Percentiles rank a stretch among this genome's conserved stretches.
Conservation (phyloP, 2,329 filamentous ascomycete species). For the Penicillium sp. region DNA sequence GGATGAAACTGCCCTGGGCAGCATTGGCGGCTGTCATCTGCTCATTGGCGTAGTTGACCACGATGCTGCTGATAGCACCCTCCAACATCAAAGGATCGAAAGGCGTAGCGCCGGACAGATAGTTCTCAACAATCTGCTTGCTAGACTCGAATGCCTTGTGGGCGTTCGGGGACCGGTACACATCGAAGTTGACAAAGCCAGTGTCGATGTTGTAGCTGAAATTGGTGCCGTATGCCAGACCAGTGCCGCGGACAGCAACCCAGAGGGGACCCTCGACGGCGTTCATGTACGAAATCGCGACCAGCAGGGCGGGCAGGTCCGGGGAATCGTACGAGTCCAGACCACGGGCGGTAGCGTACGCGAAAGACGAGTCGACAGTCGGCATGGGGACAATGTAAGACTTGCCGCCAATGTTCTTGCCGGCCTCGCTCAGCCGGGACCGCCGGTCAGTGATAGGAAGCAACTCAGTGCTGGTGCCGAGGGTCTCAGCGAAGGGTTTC, state of each 20-base stretch:
- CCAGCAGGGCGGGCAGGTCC: conserved; percentile 70
- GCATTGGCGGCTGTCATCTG: conserved; percentile 76
- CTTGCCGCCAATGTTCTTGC: conserved; percentile 63
- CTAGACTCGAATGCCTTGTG: conserved; percentile 76
- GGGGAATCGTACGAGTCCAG: conserved; percentile 68
- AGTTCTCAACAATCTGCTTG: conserved; percentile 62
- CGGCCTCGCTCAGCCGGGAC: conserved; percentile 65
- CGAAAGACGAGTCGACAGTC: conserved; percentile 84
- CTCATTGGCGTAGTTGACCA: conserved; percentile 76
- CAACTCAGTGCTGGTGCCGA: conserved; percentile 50
- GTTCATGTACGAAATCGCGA: conserved; percentile 84
- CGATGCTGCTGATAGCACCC: conserved; percentile 80
- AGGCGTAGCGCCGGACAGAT: conserved; percentile 60
- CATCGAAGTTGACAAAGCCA: conserved; percentile 71
- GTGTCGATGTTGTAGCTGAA: conserved; percentile 70
- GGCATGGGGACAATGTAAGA: conserved; percentile 81
- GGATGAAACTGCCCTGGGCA: conserved; percentile 72
- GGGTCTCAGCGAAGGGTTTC: conserved; percentile 52
- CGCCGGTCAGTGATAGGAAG: conserved; percentile 62
- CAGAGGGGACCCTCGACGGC: conserved; percentile 89
- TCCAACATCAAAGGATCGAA: conserved; percentile 79
- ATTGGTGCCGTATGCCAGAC: conserved; percentile 79
- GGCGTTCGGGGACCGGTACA: conserved; percentile 83
- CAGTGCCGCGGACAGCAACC: conserved; percentile 84
- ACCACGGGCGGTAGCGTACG: conserved; percentile 64